Evolutionary conservation across 225 moss, liverwort and hornwort species (phyloP), one percentile per base, ranked within the genome.

Genomic region (Polytrichum commune): DNA sequence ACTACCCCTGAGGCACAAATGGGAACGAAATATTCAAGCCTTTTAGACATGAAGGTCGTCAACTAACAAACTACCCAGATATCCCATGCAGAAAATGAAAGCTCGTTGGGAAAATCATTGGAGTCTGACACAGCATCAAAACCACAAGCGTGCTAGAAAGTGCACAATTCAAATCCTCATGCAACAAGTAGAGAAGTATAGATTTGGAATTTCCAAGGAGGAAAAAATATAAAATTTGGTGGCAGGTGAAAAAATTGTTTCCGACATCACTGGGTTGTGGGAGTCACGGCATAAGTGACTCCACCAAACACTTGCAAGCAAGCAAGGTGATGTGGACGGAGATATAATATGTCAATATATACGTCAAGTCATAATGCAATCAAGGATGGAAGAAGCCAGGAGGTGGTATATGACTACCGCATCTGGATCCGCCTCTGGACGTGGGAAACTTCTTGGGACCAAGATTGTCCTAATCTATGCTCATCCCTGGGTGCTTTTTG

Each of bases 261-360:
- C 16, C 62, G 7, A 28, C 27, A 62, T 75, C 63, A 22, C 80
- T 83, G 80, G 46, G 77, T 81, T 87, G 69, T 61, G 60, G 53
- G 26, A 76, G 72, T 87, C 87, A 79, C 67, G 28, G 5, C 53
- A n/a, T 61, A 77, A 57, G 71, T 81, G 83, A 79, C 64, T 74
- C 82, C 87, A 72, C 84, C 87, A 84, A 55, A 27, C 81, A 83
- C 81, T 60, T 78, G 76, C 77, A 27, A 73, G 71, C 75, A 69
- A 66, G 73, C 78, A 75, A 58, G 80, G 68, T 53, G 57, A 18
- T 25, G 25, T 5, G 60, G 56, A 46, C 16, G 13, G 46, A 0
- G 38, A 38, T 13, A 46, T 16, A 13, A 46, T 46, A 13, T 46
- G 13, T 46, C 46, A 46, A 46, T 46, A 46, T 46, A 46, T 16